Base-by-base conservation (phyloP, 176 grass and related monocot species). In the Raddia distichophylla region DNA sequence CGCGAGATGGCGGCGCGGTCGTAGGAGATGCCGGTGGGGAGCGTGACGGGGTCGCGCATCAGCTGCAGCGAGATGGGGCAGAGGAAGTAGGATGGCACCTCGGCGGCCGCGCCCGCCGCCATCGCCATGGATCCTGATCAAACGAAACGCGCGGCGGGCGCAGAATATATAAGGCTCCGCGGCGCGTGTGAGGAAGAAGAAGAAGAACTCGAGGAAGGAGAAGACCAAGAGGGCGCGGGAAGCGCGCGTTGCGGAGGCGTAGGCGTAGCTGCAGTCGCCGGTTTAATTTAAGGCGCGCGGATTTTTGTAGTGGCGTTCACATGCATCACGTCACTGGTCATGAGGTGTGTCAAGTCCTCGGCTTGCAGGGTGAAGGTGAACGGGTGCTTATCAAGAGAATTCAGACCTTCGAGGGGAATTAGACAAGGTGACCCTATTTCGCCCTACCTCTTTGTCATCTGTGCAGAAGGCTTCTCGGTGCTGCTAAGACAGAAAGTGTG, bases 31-130 rank as follows among this genome's bases (percentile, higher is more conserved):
- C 96, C 96, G 40, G 93, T 95, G 37, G 85, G 58, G 18, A 95
- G 90, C 65, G 93, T 93, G 52, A 99, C 93, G 49, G 96, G 96
- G 65, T 99, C 96, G 44, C 85, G 71, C 96, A 99, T 99, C 56
- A 99, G 78, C 54, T 99, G 80, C 62, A 99, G 87, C 50, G 96
- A 99, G 53, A 99, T 99, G 35, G 96, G 96, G 83, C 96, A 99
- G 42, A 99, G 84, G 82, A 93, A 99, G 73, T 95, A 94, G 59
- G 89, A 84, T 14, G 96, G 96, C 60, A 95, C 82, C 81, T 98
- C 92, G 32, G 84, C 73, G 0, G 37, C 49, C 15, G 70, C 69
- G 71, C 37, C 71, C 44, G 78, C 89, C 90, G 66, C 82, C 6
- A 76, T 45, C 51, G 68, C 68, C 69, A 80, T 27, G 37, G 37